Percentiles rank a stretch among this genome's conserved stretches.
phyloP scores from a whole-genome alignment of 306 rosid species.

The Echinosophora koreensis region DNA sequence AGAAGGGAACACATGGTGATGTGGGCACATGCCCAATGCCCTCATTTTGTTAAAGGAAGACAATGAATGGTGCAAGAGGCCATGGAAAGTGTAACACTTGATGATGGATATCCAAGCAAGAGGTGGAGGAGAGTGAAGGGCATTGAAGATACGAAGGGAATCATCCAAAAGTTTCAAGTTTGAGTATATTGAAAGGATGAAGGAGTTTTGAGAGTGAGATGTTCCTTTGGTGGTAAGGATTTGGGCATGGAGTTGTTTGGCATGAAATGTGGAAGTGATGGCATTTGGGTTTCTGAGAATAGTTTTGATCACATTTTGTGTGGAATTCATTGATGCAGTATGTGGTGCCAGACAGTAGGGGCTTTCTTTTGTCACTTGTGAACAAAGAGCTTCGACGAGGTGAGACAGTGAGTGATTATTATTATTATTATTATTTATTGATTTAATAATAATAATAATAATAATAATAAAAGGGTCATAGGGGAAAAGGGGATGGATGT shows the following conservation, averaged over 20 bases:
- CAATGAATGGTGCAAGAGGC: slow-evolving; percentile 56
- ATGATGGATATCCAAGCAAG: slow-evolving; percentile 72
- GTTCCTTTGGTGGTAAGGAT: slow-evolving; percentile 57
- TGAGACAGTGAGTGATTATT: too few relatives aligned
- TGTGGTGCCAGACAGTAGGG: too few relatives aligned
- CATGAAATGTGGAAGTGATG: slow-evolving; percentile 51
- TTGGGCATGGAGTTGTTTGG: slow-evolving; percentile 81
- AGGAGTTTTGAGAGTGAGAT: slow-evolving; percentile 50
- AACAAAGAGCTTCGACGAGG: too few relatives aligned
- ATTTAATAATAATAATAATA: too few relatives aligned
- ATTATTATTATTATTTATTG: too few relatives aligned
- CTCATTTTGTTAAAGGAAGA: slow-evolving; percentile 65
- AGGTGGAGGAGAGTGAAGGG: slow-evolving; percentile 62
- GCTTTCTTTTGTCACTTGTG: not conserved
- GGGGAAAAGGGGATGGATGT: too few relatives aligned
- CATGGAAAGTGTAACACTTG: slow-evolving; percentile 73
- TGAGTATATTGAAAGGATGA: slow-evolving; percentile 70
- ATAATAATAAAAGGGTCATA: too few relatives aligned
- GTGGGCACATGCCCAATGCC: slow-evolving; percentile 51
- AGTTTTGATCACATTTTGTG: slow-evolving; percentile 47
- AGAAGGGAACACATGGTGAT: slow-evolving; percentile 74
- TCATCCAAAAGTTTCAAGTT: slow-evolving; percentile 57
- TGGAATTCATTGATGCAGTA: slow-evolving; percentile 42
- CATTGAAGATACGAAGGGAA: slow-evolving; percentile 58
- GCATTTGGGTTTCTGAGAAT: slow-evolving; percentile 51